Percentiles rank a stretch among this genome's conserved stretches.
phyloP scores from a whole-genome alignment of 2,329 filamentous ascomycete genomes.

The Thelonectria blattea region DNA sequence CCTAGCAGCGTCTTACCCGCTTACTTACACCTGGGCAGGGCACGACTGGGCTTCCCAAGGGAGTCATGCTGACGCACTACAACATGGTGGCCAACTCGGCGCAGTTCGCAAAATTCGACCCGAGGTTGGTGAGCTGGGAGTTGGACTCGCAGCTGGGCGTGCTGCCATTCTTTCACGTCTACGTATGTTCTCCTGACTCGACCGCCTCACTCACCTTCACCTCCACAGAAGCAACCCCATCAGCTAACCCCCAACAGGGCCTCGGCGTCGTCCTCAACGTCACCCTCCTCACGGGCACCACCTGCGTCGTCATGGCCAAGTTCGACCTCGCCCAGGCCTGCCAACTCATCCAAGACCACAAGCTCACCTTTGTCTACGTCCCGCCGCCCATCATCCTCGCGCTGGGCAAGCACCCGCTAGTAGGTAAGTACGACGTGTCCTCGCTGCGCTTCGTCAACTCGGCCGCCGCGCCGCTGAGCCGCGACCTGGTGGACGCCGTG shows the following conservation, averaged over 20 bases:
- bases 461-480: conserved; percentile 83
- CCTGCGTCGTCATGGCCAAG: conserved; percentile 71
- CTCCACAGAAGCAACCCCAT: background rate
- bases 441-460: conserved; percentile 84
- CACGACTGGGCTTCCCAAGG: conserved; percentile 90
- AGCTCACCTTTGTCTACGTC: conserved; percentile 79
- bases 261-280: conserved; percentile 41
- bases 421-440: conserved; percentile 81
- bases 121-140: conserved; percentile 60
- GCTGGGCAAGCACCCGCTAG: conserved; percentile 78
- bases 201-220: background rate
- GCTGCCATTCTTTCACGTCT: conserved; percentile 91
- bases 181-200: conserved; percentile 58
- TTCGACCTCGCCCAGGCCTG: conserved; percentile 87
- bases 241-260: conserved; percentile 32
- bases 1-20: too few relatives aligned
- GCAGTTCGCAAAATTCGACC: conserved; percentile 62
- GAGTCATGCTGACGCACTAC: conserved; percentile 82
- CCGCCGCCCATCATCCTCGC: conserved; percentile 84
- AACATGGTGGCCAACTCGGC: conserved; percentile 81
- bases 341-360: conserved; percentile 73
- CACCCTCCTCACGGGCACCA: conserved; percentile 65
- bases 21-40: conserved; percentile 52
- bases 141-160: conserved; percentile 79
- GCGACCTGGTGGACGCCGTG: conserved; percentile 78